Conservation (phyloP, 768 basidiomycete genomes). For the Lactarius pseudohatsudake region DNA sequence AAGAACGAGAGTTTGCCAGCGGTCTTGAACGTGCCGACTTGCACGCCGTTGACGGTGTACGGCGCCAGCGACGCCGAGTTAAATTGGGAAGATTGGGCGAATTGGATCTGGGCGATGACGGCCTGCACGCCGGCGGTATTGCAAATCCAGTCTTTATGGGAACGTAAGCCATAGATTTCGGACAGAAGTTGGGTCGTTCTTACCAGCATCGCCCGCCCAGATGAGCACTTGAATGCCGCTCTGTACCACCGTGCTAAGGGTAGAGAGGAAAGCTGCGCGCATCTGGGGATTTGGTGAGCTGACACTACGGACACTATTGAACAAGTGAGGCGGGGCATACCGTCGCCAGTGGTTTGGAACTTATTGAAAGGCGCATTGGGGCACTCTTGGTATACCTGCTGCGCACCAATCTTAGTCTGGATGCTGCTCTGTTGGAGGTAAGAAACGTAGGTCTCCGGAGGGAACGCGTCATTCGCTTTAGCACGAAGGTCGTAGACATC, state of each 20-base stretch:
- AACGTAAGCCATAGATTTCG: slow-evolving; percentile 35
- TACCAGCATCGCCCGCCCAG: slow-evolving; percentile 42
- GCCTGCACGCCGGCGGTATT: slow-evolving; percentile 49
- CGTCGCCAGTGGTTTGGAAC: slow-evolving; percentile 46
- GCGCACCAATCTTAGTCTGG: slow-evolving; percentile 39
- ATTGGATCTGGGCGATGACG: slow-evolving; percentile 47
- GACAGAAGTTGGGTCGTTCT: not conserved
- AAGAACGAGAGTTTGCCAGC: slow-evolving; percentile 49
- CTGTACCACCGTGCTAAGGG: slow-evolving; percentile 5
- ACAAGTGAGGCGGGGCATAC: slow-evolving; percentile 38
- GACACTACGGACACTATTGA: not conserved
- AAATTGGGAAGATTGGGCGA: slow-evolving; percentile 36
- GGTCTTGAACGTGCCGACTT: slow-evolving; percentile 48
- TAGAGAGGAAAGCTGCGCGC: not conserved
- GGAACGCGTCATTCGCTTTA: slow-evolving; percentile 41
- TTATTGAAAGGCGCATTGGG: slow-evolving; percentile 40
- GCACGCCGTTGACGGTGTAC: slow-evolving; percentile 47
- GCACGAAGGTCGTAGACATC: slow-evolving; percentile 48
- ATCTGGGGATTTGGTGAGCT: slow-evolving; percentile 34
- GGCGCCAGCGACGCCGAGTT: slow-evolving; percentile 41
- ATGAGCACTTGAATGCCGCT: slow-evolving; percentile 46
- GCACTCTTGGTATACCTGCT: slow-evolving; percentile 37
- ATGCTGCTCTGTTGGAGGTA: slow-evolving; percentile 29
- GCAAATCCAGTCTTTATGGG: slow-evolving; percentile 50
- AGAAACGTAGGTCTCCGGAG: slow-evolving; percentile 36